Conservation (phyloP, 805 yeast species). For the Saccharomycopsis schoenii region DNA sequence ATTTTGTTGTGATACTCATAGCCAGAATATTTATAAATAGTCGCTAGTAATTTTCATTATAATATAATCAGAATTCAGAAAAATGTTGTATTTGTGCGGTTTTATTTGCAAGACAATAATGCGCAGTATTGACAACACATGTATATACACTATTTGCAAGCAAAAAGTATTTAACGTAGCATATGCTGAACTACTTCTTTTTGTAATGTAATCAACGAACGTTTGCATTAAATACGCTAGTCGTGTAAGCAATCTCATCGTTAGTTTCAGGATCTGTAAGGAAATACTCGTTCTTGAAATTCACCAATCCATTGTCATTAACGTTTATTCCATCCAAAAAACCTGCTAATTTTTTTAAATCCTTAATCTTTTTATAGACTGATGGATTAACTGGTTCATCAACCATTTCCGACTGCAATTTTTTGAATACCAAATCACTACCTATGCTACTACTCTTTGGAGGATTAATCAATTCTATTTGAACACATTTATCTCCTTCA, state of each 20-base stretch:
- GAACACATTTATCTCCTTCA: slow-evolving; percentile 10
- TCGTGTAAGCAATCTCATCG: neutral
- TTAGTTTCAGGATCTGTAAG: slow-evolving; percentile 2
- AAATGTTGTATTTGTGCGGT: neutral
- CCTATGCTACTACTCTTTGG: slow-evolving; percentile 34
- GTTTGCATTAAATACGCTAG: neutral
- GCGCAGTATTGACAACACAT: neutral
- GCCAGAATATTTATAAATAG: neutral
- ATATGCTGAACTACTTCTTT: neutral
- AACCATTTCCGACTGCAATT: slow-evolving; percentile 8
- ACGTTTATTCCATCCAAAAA: slow-evolving; percentile 26
- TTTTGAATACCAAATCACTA: slow-evolving; percentile 30
- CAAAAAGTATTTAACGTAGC: neutral
- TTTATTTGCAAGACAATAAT: neutral
- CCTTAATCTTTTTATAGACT: slow-evolving; percentile 23
- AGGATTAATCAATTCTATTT: slow-evolving; percentile 39
- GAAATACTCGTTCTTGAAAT: slow-evolving; percentile 20
- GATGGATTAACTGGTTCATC: neutral
- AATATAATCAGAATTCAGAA: neutral
- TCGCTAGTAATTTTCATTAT: neutral
- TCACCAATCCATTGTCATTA: slow-evolving; percentile 25
- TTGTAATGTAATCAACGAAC: slow-evolving; percentile 2
- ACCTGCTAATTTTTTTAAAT: slow-evolving; percentile 29
- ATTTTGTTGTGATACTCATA: neutral
- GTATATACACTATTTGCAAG: neutral